Evolutionary conservation across 345 rosid species (phyloP), one percentile per base, ranked within the genome.

Genomic region (Limnanthes douglasii): DNA sequence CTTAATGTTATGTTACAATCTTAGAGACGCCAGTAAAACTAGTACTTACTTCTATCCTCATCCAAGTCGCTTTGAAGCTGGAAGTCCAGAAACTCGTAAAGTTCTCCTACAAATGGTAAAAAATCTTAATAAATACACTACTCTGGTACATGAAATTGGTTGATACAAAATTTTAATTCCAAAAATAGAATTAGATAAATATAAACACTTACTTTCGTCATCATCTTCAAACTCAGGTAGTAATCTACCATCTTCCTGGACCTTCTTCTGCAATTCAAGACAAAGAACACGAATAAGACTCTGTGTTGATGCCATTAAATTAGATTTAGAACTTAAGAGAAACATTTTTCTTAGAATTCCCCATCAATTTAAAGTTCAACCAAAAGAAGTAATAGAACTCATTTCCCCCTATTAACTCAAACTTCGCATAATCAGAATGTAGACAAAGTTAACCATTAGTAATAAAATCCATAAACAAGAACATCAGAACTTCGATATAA

Each of bases 201-300:
- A 41, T 1, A 31, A 18, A 17, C 34, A 50, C 64, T 53, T 51
- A 83, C 97, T 55, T 50, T 88, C 95, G 60, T 88, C 95, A 21
- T 37, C 78, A 61, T 88, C 90, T 36, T 69, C 81, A 52, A 88
- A 88, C 29, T 88, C 95, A 0, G 97, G 97, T 22, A 67, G 63
- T 24, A 73, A 31, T 18, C 52, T 66, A 40, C 97, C 95, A 52
- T 79, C 95, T 60, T 76, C 95, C 49, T 66, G 95, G 2, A 83
- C 61, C 53, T 69, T 83, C 50, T 65, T 78, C 97, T 88, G 71
- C 34, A 73, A 48, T 30, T 21, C 57, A 42, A 47, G 23, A 39
- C 20, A 45, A 38, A 2, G 28, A 0, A 33, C 8, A 11, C 0
- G 1, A 41, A 12, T 5, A 34, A 12, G 5, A 31, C 41, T 31